These are phyloP conservation scores for Poronia punctata DNA, from an alignment of 495 filamentous ascomycete species.

Conservation along the genomic window DNA sequence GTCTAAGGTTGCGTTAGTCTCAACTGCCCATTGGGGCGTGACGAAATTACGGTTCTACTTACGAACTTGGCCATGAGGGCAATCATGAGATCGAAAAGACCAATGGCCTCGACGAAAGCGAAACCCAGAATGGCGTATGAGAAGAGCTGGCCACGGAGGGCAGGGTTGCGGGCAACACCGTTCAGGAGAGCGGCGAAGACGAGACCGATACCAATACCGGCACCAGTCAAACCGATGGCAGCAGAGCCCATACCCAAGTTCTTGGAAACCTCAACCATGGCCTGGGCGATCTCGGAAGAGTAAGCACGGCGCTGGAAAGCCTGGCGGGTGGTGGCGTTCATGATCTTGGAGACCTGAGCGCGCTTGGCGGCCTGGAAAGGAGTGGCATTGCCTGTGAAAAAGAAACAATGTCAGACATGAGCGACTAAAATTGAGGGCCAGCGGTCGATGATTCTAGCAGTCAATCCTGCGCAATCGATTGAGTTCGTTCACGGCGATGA, in stretches of 20 bases:
- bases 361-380: slow-evolving; percentile 60
- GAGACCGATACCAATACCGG: slow-evolving; percentile 87
- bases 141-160: slow-evolving; percentile 86
- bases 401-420: slow-evolving; percentile 21
- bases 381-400: slow-evolving; percentile 36
- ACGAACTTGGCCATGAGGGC: slow-evolving; percentile 78
- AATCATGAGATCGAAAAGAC: slow-evolving; percentile 91
- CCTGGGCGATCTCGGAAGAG: slow-evolving; percentile 74
- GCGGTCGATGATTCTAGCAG: slow-evolving; percentile 5
- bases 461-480: slow-evolving; percentile 8
- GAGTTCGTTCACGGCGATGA: slow-evolving; percentile 1
- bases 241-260: slow-evolving; percentile 81
- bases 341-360: slow-evolving; percentile 56
- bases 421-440: slow-evolving; percentile 1
- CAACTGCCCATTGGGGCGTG: background rate
- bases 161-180: slow-evolving; percentile 81
- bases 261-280: slow-evolving; percentile 82
- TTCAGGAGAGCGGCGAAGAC: slow-evolving; percentile 82
- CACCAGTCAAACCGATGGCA: slow-evolving; percentile 84
- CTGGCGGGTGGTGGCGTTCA: slow-evolving; percentile 58
- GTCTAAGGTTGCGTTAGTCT: slow-evolving; percentile 15
- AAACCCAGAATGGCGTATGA: slow-evolving; percentile 90
- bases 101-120: slow-evolving; percentile 89
- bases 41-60: slow-evolving; percentile 25
- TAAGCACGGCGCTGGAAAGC: slow-evolving; percentile 64